Evolutionary conservation across 805 yeast species (phyloP).

Genomic region (Clavispora santaluciae): DNA sequence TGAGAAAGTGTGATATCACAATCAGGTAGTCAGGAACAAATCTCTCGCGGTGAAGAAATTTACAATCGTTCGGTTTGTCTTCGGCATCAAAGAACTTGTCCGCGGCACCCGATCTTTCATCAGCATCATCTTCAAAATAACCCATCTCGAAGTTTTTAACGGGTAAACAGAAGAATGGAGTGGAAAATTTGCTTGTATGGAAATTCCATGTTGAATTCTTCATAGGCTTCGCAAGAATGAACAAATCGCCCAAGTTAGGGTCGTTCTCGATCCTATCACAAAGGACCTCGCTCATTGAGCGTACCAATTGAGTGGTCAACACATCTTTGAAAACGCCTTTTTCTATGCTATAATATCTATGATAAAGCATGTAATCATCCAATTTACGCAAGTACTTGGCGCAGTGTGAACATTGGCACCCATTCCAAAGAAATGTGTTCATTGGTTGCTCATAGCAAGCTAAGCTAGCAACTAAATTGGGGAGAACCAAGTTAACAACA

Average conservation of each 20-base stretch:
- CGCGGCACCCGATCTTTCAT: constrained; percentile 8
- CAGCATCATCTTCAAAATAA: constrained; percentile 30
- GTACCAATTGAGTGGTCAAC: constrained; percentile 54
- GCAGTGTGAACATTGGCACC: constrained; percentile 64
- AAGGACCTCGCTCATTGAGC: constrained; percentile 44
- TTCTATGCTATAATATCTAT: constrained; percentile 49
- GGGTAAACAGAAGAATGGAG: constrained; percentile 33
- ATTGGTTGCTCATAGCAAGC: constrained; percentile 68
- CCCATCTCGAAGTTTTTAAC: constrained; percentile 30
- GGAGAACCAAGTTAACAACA: constrained; percentile 47
- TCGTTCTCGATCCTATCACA: constrained; percentile 10
- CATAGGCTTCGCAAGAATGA: constrained; percentile 13
- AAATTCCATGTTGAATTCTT: constrained; percentile 27
- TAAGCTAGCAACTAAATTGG: constrained; percentile 54
- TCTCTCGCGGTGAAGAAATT: constrained; percentile 10
- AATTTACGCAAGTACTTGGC: constrained; percentile 42
- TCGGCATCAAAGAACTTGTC: constrained; percentile 21
- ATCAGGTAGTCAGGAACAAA: constrained; percentile 15
- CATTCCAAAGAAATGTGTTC: constrained; percentile 73
- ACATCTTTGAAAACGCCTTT: constrained; percentile 53
- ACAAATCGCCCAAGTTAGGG: constrained; percentile 13
- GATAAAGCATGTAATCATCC: constrained; percentile 61
- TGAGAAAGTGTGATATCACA: constrained; percentile 32
- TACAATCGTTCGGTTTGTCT: constrained; percentile 12
- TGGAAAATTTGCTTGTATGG: constrained; percentile 21